phyloP scores from a whole-genome alignment of 176 grass and related monocot genomes.

The Lolium rigidum region DNA sequence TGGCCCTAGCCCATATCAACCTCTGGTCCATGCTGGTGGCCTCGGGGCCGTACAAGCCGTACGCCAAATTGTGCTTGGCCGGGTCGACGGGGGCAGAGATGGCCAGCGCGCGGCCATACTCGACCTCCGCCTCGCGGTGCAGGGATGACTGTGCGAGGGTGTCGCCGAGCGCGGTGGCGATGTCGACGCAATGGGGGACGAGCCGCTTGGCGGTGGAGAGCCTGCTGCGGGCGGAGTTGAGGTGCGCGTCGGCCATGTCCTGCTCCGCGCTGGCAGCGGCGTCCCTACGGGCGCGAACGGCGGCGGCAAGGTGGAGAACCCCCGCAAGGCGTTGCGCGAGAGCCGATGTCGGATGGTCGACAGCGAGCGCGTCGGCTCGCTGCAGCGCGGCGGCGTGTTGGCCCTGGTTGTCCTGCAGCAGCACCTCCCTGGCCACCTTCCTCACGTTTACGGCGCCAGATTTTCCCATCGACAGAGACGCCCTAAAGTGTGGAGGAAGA shows the following conservation, averaged over 20 bases:
- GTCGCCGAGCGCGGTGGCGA: slow-evolving; percentile 33
- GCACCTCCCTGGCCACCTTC: slow-evolving; percentile 16
- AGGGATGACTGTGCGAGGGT: not conserved
- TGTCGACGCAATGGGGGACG: slow-evolving; percentile 42
- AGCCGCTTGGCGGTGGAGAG: slow-evolving; percentile 6
- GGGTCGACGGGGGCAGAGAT: slow-evolving; percentile 29
- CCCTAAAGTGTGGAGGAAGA: too few species aligned
- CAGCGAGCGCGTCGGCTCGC: not conserved
- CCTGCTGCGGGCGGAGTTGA: not conserved
- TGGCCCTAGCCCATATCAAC: slow-evolving; percentile 1
- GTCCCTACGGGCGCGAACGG: not conserved
- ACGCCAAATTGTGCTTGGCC: slow-evolving; percentile 23
- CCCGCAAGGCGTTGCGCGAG: slow-evolving; percentile 27
- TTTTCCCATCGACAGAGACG: not conserved
- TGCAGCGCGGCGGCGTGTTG: not conserved
- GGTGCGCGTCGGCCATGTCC: not conserved
- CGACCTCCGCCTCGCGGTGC: slow-evolving; percentile 11
- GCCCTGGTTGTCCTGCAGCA: slow-evolving; percentile 34
- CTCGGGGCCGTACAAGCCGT: slow-evolving; percentile 17
- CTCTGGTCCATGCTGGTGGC: not conserved
- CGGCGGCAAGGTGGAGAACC: slow-evolving; percentile 18
- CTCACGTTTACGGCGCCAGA: not conserved
- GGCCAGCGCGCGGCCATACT: slow-evolving; percentile 15
- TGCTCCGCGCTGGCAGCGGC: not conserved
- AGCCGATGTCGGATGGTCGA: not conserved